phyloP scores from a whole-genome alignment of 768 basidiomycete species.

The Vararia minispora region DNA sequence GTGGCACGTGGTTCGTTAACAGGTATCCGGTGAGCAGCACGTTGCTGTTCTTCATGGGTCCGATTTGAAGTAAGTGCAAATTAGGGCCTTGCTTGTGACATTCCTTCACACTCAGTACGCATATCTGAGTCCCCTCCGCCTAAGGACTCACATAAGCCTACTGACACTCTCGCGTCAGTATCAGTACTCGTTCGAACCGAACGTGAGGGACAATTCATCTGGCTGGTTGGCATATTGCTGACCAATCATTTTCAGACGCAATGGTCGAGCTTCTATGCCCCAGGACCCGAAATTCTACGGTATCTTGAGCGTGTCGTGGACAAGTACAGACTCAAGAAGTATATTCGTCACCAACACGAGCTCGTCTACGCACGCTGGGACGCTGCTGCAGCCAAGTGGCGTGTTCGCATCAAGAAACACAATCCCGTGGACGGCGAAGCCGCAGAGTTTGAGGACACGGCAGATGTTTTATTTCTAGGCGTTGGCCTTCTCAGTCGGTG shows the following conservation, averaged over 20 bases:
- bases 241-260: constrained; percentile 13
- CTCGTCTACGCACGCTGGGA: constrained; percentile 5
- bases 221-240: too few species aligned
- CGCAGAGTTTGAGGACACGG: constrained; percentile 35
- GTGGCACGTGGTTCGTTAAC: constrained; percentile 52
- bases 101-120: constrained; percentile 8
- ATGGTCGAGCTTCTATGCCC: constrained; percentile 11
- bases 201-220: constrained; percentile 3
- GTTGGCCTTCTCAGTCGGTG: constrained; percentile 43
- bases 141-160: background rate
- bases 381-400: constrained; percentile 2
- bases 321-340: constrained; percentile 41
- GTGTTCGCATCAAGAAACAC: background rate
- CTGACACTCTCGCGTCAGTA: background rate
- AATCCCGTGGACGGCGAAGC: background rate
- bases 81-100: constrained; percentile 10
- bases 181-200: constrained; percentile 9
- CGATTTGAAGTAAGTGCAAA: background rate
- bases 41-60: background rate
- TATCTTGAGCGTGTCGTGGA: constrained; percentile 45
- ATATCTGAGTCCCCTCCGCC: background rate
- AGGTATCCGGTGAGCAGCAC: constrained; percentile 7
- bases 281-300: constrained; percentile 31
- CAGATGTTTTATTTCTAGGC: constrained; percentile 48
- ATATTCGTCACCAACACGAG: constrained; percentile 43